Conservation (phyloP, 768 basidiomycete species). For the Amanita pallidorosea region DNA sequence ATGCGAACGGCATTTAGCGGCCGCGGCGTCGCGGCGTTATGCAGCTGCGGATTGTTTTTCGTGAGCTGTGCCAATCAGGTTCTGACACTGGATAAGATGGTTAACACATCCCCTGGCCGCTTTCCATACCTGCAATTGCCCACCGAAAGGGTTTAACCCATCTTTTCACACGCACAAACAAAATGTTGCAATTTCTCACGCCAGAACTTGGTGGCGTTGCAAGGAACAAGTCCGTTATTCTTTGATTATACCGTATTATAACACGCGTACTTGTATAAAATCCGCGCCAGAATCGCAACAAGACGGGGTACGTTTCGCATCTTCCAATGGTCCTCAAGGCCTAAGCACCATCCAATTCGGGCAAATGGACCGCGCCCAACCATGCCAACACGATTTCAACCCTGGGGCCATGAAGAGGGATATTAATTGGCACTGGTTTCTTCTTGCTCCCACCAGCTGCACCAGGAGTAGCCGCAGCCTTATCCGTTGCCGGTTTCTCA, state of each 20-base stretch:
- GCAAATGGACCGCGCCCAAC: slow-evolving; percentile 73
- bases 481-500: slow-evolving; percentile 41
- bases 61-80: no score
- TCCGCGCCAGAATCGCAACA: neutral
- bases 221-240: neutral
- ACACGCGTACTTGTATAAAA: neutral
- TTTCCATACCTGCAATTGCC: no score
- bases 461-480: slow-evolving; percentile 19
- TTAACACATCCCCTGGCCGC: no score
- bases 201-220: neutral
- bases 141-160: no score
- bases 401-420: slow-evolving; percentile 76
- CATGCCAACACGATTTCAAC: slow-evolving; percentile 82
- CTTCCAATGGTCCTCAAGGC: neutral
- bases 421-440: slow-evolving; percentile 61
- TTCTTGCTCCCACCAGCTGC: slow-evolving; percentile 21
- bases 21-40: no score
- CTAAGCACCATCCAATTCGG: slow-evolving; percentile 45
- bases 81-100: no score
- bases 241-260: neutral
- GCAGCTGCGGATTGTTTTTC: no score
- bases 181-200: neutral
- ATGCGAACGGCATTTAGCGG: no score
- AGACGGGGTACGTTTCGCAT: neutral
- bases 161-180: neutral